phyloP scores from a whole-genome alignment of 163 green algal genomes.

The Scenedesmus sp. region DNA sequence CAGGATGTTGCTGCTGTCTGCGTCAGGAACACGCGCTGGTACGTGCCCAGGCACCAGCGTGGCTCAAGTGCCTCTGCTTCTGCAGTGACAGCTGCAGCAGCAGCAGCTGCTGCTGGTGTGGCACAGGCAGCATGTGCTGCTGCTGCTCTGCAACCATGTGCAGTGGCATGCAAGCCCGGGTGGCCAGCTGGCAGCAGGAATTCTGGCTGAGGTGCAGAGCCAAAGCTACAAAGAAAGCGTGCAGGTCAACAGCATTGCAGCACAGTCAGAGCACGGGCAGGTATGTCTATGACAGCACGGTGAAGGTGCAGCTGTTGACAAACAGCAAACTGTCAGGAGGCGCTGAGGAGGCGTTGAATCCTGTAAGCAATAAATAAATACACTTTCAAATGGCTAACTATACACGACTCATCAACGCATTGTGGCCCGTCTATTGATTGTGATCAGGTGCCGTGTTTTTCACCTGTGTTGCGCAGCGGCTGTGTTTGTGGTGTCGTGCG shows the following conservation, averaged over 20 bases:
- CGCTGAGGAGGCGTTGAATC: too few species aligned
- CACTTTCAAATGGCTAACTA: too few species aligned
- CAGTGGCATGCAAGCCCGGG: not conserved
- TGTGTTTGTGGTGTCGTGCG: constrained; percentile 26
- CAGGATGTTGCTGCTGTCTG: constrained; percentile 33
- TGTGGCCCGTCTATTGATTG: too few species aligned
- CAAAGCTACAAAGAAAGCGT: not conserved
- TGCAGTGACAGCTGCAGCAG: not conserved
- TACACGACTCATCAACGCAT: too few species aligned
- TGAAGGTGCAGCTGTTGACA: not conserved
- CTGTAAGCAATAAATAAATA: too few species aligned
- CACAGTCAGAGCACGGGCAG: not conserved
- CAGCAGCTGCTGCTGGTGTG: constrained; percentile 9
- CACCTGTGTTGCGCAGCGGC: constrained; percentile 37
- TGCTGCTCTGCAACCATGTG: not conserved
- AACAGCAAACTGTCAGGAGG: not conserved
- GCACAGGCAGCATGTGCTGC: not conserved
- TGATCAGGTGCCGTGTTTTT: too few species aligned
- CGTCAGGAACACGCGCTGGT: constrained; percentile 65
- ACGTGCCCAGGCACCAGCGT: constrained; percentile 47
- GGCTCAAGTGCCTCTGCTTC: constrained; percentile 46
- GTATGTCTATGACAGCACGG: not conserved
- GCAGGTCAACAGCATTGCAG: not conserved
- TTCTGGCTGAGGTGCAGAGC: constrained; percentile 3
- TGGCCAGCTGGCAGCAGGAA: constrained; percentile 5